Evolutionary conservation across 1,284 basidiomycete species (phyloP).

Genomic region (Cutaneotrichosporon dermatis): DNA sequence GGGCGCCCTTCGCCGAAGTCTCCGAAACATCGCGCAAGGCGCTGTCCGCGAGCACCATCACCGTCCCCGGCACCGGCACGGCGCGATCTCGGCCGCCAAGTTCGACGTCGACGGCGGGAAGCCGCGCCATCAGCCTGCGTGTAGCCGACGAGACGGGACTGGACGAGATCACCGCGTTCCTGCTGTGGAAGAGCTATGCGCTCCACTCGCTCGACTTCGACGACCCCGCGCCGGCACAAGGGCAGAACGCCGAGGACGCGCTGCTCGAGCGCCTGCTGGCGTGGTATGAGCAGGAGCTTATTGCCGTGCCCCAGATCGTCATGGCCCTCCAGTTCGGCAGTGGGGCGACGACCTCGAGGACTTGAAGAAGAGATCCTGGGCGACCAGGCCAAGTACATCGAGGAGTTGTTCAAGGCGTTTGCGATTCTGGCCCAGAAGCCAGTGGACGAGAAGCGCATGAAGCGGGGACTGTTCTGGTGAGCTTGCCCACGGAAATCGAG

Average conservation of each 20-base stretch:
- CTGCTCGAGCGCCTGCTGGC: constrained; percentile 27
- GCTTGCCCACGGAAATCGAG: not conserved
- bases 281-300: constrained; percentile 37
- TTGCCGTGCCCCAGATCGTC: constrained; percentile 35
- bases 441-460: constrained; percentile 18
- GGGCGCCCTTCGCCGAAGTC: constrained; percentile 26
- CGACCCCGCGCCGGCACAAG: constrained; percentile 10
- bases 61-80: constrained; percentile 14
- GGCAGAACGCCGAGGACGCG: constrained; percentile 23
- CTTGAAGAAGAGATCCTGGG: constrained; percentile 25
- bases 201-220: constrained; percentile 24
- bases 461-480: constrained; percentile 34
- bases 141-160: constrained; percentile 24
- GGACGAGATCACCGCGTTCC: constrained; percentile 27
- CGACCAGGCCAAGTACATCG: constrained; percentile 32
- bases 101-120: constrained; percentile 26
- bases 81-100: not conserved
- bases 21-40: constrained; percentile 16
- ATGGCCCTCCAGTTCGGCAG: constrained; percentile 19
- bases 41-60: constrained; percentile 13
- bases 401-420: constrained; percentile 37
- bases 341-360: constrained; percentile 26
- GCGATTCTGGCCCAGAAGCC: constrained; percentile 31
- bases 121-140: constrained; percentile 21
- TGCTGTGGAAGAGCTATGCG: constrained; percentile 32